These are phyloP conservation scores for Yarrowia divulgata DNA, from an alignment of 805 yeast genomes.

Conservation along the genomic window DNA sequence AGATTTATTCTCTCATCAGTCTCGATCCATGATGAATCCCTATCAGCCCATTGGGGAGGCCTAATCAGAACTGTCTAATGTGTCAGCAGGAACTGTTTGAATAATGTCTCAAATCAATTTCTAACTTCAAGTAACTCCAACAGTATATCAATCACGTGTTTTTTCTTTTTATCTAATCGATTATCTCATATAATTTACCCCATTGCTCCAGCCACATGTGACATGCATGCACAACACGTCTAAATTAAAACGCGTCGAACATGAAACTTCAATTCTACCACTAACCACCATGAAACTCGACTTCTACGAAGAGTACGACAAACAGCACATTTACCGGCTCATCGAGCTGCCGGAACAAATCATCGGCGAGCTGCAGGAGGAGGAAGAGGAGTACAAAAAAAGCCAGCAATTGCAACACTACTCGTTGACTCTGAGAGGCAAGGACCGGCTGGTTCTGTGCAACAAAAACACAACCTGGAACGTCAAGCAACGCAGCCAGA, in stretches of 20 bases:
- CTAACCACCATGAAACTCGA: constrained; percentile 15
- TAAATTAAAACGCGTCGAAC: constrained; percentile 2
- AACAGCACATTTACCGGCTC: constrained; percentile 44
- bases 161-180: no score
- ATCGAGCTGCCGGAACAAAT: constrained; percentile 45
- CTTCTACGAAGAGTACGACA: constrained; percentile 8
- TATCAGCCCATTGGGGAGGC: no score
- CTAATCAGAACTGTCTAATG: no score
- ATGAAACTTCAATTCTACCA: neutral
- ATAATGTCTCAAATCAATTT: no score
- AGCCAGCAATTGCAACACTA: constrained; percentile 11
- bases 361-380: constrained; percentile 37
- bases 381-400: constrained; percentile 14
- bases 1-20: no score
- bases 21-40: no score
- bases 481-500: constrained; percentile 20
- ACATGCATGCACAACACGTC: constrained; percentile 15
- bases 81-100: no score
- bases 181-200: no score
- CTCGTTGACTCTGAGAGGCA: constrained; percentile 24
- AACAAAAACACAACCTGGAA: constrained; percentile 33
- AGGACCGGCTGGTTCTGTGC: constrained; percentile 24
- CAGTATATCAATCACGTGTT: no score
- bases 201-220: neutral
- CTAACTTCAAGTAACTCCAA: no score